Conservation (phyloP, 371 early-diverging fungal species). For the Dichotomocladium elegans region DNA sequence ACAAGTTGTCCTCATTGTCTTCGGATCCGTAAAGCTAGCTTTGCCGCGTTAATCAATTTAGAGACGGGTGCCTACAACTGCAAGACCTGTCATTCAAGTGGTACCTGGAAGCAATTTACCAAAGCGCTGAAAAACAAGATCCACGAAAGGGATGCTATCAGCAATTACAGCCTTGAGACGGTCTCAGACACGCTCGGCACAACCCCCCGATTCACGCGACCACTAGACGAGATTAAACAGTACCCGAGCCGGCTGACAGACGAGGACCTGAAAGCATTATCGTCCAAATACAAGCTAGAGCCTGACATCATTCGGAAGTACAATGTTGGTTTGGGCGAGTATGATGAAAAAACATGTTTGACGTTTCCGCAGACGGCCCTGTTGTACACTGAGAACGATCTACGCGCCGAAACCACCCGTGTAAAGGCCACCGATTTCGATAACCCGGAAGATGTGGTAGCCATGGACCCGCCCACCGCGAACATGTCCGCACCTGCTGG, state of each 20-base stretch:
- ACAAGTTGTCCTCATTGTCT: slow-evolving; percentile 49
- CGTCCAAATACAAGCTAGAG: slow-evolving; percentile 14
- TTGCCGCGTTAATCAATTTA: slow-evolving; percentile 31
- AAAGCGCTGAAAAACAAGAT: slow-evolving; percentile 4
- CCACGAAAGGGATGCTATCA: too few relatives aligned
- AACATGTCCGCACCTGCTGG: slow-evolving; percentile 29
- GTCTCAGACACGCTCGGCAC: too few relatives aligned
- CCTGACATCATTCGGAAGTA: slow-evolving; percentile 19
- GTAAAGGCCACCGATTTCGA: slow-evolving; percentile 33
- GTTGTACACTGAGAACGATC: slow-evolving; percentile 9
- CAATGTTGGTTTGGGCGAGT: slow-evolving; percentile 33
- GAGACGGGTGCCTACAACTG: slow-evolving; percentile 38
- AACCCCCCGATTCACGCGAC: slow-evolving; percentile 10
- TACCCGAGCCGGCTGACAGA: slow-evolving; percentile 19
- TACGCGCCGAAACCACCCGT: slow-evolving; percentile 22
- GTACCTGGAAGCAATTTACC: slow-evolving; percentile 4
- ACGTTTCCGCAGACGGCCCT: slow-evolving; percentile 45
- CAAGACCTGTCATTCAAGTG: slow-evolving; percentile 7
- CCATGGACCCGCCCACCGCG: slow-evolving; percentile 26
- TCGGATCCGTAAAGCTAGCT: slow-evolving; percentile 28
- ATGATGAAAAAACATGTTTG: slow-evolving; percentile 16
- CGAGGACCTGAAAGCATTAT: slow-evolving; percentile 11
- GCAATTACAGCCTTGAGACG: too few relatives aligned
- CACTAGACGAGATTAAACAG: slow-evolving; percentile 20
- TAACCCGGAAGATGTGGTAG: slow-evolving; percentile 4